These are phyloP conservation scores for Blastomyces gilchristii DNA, from an alignment of 2,329 filamentous ascomycete species.

Conservation along the genomic window DNA sequence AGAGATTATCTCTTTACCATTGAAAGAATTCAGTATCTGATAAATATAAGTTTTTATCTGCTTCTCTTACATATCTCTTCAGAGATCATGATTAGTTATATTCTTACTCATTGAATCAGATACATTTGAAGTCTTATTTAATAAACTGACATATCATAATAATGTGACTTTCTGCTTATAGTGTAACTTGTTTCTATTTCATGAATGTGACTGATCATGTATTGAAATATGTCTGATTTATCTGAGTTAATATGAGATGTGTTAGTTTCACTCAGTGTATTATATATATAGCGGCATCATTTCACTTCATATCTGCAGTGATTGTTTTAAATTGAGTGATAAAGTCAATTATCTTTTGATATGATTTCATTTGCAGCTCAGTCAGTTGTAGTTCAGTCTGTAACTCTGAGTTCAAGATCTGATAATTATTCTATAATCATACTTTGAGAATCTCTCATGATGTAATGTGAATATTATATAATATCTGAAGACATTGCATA, in stretches of 20 bases:
- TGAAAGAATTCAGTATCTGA: background rate
- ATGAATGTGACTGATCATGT: background rate
- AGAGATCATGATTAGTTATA: background rate
- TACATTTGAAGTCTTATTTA: background rate
- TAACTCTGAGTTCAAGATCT: background rate
- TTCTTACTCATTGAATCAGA: background rate
- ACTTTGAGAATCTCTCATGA: background rate
- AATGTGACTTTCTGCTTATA: background rate
- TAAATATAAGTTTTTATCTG: background rate
- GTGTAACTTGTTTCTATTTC: background rate
- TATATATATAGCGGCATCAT: background rate
- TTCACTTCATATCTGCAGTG: background rate
- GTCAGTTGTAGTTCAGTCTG: background rate
- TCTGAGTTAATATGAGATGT: background rate
- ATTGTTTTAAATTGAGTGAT: background rate
- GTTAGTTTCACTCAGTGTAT: background rate
- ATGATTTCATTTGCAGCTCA: background rate
- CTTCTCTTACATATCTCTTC: background rate
- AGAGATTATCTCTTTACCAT: background rate
- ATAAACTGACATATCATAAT: background rate
- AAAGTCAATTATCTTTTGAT: background rate
- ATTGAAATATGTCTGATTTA: background rate
- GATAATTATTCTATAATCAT: background rate
- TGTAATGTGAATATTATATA: background rate
- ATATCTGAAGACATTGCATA: background rate